Conservation (phyloP, 2,329 filamentous ascomycete genomes). For the Paecilomyces niveus region DNA sequence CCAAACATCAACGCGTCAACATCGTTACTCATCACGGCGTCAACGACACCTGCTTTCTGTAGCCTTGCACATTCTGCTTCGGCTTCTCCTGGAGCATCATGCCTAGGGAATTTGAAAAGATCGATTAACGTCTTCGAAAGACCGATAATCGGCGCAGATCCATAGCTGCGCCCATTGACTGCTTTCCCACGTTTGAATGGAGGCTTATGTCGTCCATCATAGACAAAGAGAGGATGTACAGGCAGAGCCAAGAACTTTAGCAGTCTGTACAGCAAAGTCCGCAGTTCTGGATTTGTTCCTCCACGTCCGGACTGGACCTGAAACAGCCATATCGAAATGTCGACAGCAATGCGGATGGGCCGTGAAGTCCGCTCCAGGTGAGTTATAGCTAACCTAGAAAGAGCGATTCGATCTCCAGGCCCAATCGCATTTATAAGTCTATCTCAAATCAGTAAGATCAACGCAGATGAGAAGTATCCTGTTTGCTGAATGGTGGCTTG, state of each 20-base stretch:
- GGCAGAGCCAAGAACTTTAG: constrained; percentile 67
- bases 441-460: constrained; percentile 11
- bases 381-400: constrained; percentile 74
- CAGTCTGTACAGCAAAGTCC: constrained; percentile 89
- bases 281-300: constrained; percentile 79
- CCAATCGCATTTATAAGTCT: constrained; percentile 92
- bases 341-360: constrained; percentile 80
- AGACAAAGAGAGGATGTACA: constrained; percentile 85
- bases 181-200: constrained; percentile 81
- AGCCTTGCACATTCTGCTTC: constrained; percentile 91
- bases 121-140: constrained; percentile 78
- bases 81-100: constrained; percentile 88
- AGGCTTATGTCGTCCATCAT: constrained; percentile 80
- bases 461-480: constrained; percentile 4
- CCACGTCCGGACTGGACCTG: constrained; percentile 81
- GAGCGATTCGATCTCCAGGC: constrained; percentile 66
- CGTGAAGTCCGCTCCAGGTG: constrained; percentile 63
- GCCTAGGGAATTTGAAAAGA: constrained; percentile 74
- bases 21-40: constrained; percentile 92
- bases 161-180: constrained; percentile 42
- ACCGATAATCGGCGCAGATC: constrained; percentile 59
- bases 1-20: constrained; percentile 98
- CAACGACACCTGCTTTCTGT: constrained; percentile 74
- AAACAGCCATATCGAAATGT: constrained; percentile 96
- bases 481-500: not conserved